phyloP scores from a whole-genome alignment of 2,329 filamentous ascomycete genomes.

The Cladosporium halotolerans region DNA sequence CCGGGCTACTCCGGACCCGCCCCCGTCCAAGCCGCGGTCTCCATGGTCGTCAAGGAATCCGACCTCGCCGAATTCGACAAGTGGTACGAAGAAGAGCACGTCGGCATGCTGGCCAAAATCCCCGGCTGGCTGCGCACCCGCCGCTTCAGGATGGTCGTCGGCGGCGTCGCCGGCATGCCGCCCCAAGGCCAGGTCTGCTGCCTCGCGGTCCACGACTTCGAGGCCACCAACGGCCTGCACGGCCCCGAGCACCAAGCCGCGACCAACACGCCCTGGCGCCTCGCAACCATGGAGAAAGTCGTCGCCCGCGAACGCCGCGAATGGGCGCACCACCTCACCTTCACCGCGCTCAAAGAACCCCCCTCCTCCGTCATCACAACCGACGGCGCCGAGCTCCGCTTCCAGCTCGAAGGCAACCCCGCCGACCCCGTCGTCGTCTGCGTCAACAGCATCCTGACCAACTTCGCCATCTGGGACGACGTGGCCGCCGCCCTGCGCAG shows the following conservation, averaged over 20 bases:
- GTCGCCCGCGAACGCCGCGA: conserved; percentile 52
- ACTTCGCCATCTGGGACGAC: conserved; percentile 73
- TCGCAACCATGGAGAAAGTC: conserved; percentile 53
- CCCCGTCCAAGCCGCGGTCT: conserved; percentile 21
- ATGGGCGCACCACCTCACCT: conserved; percentile 72
- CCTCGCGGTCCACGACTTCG: conserved; percentile 67
- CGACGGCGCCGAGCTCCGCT: conserved; percentile 65
- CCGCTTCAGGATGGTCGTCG: conserved; percentile 59
- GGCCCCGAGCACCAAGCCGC: conserved; percentile 57
- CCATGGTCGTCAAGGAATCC: conserved; percentile 37
- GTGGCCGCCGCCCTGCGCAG: conserved; percentile 57
- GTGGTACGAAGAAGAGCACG: conserved; percentile 73
- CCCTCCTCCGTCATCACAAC: conserved; percentile 63
- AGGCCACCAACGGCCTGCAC: conserved; percentile 58
- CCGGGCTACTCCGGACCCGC: conserved; percentile 18
- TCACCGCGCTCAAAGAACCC: conserved; percentile 55
- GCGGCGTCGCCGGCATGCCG: conserved; percentile 45
- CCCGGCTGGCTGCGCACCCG: conserved; percentile 74
- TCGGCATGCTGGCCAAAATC: conserved; percentile 63
- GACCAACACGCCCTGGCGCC: conserved; percentile 55
- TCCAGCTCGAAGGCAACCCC: conserved; percentile 67
- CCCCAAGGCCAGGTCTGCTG: conserved; percentile 49
- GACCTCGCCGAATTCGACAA: conserved; percentile 56
- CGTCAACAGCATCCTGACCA: conserved; percentile 73
- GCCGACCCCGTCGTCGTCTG: conserved; percentile 68